Evolutionary conservation across 2,329 filamentous ascomycete genomes (phyloP).

Genomic region (Rhytidhysteron rufulum): DNA sequence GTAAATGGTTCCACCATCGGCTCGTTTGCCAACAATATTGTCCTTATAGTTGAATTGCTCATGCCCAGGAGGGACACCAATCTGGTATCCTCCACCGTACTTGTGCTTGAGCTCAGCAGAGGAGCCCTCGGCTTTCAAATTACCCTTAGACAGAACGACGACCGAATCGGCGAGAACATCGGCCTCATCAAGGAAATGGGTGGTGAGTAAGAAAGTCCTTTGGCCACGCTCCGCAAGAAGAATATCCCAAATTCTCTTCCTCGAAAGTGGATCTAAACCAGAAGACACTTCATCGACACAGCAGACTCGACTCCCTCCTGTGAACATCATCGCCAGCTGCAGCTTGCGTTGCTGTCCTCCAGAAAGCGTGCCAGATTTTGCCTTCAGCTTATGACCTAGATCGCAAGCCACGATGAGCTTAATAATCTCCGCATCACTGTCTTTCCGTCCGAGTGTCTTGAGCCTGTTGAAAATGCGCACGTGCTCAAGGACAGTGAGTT

Average conservation of each 20-base stretch:
- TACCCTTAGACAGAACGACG: conserved; percentile 80
- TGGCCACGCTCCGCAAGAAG: conserved; percentile 76
- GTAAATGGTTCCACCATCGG: conserved; percentile 49
- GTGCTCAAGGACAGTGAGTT: conserved; percentile 81
- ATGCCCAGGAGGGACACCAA: conserved; percentile 44
- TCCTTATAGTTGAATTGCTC: conserved; percentile 40
- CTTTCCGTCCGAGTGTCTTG: conserved; percentile 54
- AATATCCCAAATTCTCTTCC: conserved; percentile 93
- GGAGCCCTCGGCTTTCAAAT: conserved; percentile 75
- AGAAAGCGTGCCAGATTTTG: conserved; percentile 72
- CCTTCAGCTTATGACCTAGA: conserved; percentile 67
- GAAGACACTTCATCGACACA: conserved; percentile 90
- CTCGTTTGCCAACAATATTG: conserved; percentile 11
- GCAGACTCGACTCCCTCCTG: conserved; percentile 81
- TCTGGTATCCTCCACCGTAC: conserved; percentile 78
- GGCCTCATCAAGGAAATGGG: conserved; percentile 91
- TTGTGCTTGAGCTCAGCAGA: conserved; percentile 81
- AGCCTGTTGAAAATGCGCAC: conserved; percentile 78
- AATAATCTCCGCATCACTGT: conserved; percentile 56
- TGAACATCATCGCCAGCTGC: conserved; percentile 93
- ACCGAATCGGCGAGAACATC: conserved; percentile 87
- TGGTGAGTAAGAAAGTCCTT: conserved; percentile 82
- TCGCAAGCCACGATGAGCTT: conserved; percentile 69
- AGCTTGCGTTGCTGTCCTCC: conserved; percentile 91
- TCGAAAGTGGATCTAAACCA: conserved; percentile 79